Evolutionary conservation across 495 filamentous ascomycete genomes (phyloP).

Genomic region (Aspergillus biplanus): DNA sequence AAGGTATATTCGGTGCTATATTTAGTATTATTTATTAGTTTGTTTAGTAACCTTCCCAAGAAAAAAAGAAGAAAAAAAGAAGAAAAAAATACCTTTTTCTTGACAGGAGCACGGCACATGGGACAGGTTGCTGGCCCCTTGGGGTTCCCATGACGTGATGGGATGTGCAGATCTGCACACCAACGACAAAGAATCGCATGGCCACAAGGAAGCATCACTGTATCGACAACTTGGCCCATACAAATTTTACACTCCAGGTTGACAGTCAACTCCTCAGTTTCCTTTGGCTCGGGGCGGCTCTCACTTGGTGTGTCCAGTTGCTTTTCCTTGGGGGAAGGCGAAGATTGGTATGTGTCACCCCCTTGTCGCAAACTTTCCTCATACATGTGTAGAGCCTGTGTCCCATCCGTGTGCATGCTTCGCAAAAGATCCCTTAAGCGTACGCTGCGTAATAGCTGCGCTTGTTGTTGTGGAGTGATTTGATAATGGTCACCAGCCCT

Average conservation of each 20-base stretch:
- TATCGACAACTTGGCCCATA: conserved; percentile 57
- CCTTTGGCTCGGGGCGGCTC: conserved; percentile 46
- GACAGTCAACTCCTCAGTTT: conserved; percentile 49
- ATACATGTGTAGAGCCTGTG: conserved; percentile 16
- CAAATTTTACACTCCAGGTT: conserved; percentile 60
- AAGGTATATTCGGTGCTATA: conserved; percentile 29
- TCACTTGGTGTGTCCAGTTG: conserved; percentile 25
- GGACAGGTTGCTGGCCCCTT: conserved; percentile 24
- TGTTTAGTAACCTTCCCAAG: too few species aligned
- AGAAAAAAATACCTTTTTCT: conserved; percentile 23
- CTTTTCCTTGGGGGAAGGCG: conserved; percentile 11
- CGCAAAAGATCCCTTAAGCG: conserved; percentile 11
- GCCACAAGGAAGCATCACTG: conserved; percentile 57
- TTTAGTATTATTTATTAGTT: too few species aligned
- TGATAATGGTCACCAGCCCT: not conserved
- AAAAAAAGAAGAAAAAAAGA: not conserved
- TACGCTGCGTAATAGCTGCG: not conserved
- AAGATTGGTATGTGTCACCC: not conserved
- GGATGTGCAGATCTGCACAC: conserved; percentile 34
- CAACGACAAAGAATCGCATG: conserved; percentile 57
- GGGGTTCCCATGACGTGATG: conserved; percentile 19
- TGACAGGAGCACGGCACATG: conserved; percentile 31
- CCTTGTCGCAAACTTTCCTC: conserved; percentile 10
- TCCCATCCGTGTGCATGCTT: conserved; percentile 15
- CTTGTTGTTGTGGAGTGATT: conserved; percentile 11